Evolutionary conservation across 345 rosid species (phyloP).

Genomic region (Durio zibethinus): DNA sequence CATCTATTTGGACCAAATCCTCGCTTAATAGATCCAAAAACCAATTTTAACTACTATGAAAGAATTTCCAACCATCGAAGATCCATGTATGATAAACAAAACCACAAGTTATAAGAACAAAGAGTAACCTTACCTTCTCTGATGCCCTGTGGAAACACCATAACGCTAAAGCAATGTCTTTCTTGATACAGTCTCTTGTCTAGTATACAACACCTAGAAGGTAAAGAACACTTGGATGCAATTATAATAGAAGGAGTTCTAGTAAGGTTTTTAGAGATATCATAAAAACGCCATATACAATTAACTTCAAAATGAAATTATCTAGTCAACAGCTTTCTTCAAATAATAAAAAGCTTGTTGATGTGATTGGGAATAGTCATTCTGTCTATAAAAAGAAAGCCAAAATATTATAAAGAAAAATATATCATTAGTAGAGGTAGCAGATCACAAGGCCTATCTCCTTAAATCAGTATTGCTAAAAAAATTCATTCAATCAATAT

Average conservation of each 20-base stretch:
- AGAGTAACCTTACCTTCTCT: conserved; percentile 52
- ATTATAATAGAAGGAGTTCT: conserved; percentile 39
- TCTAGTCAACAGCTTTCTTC: conserved; percentile 96
- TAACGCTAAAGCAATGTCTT: conserved; percentile 84
- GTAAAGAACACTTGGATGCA: conserved; percentile 96
- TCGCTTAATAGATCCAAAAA: neutral
- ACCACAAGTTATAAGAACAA: conserved; percentile 1
- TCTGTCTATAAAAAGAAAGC: conserved; percentile 35
- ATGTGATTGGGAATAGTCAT: conserved; percentile 72
- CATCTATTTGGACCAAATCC: neutral
- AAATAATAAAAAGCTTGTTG: conserved; percentile 85
- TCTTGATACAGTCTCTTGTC: conserved; percentile 85
- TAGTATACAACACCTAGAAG: conserved; percentile 85
- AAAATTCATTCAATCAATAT: neutral
- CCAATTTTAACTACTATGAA: neutral
- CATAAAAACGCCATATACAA: neutral
- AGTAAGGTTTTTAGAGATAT: conserved; percentile 23
- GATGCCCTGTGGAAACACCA: conserved; percentile 96
- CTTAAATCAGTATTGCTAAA: neutral
- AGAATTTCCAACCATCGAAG: conserved; percentile 5
- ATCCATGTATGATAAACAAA: neutral
- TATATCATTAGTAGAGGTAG: neutral
- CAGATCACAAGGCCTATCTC: neutral
- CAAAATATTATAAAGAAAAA: neutral
- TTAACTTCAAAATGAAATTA: conserved; percentile 22